Evolutionary conservation across 108 stramenopile species (phyloP), one percentile per base, ranked within the genome.

Genomic region (Schizochytrium sp.): DNA sequence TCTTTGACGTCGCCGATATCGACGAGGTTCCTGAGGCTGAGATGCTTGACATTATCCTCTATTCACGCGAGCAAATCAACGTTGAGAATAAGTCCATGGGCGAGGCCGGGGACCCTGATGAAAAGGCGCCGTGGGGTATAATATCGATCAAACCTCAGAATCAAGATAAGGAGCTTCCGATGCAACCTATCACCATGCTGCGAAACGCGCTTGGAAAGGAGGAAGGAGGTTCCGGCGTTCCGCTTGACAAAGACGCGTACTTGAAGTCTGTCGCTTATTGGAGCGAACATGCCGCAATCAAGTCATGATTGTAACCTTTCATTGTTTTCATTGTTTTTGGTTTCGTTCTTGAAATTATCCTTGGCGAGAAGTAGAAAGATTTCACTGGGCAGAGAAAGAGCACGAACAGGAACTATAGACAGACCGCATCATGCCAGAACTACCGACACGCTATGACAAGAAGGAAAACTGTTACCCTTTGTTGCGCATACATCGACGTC

Each of bases 171-270:
- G 99, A 99, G 91, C 92, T 98, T 6, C 99, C 99, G 58, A 98
- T 98, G 98, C 97, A 96, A 43, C 96, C 98, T 4, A 99, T 99
- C 89, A 99, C 99, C 5, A 96, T 97, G 58, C 97, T 99, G 98
- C 89, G 99, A 47, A 99, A 99, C 93, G 96, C 98, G 21, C 89
- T 99, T 87, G 98, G 98, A 8, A 94, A 95, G 87, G 97, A 97
- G 5, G 91, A 99, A 60, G 99, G 97, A 21, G 97, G 97, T 41
- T 95, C 94, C 91, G 97, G 97, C 41, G 93, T 96, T 6, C 91
- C 92, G 5, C 63, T 98, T 25, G 95, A 94, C 72, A 91, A 93
- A 25, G 94, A 96, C 34, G 89, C 93, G 83, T 98, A 98, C 90
- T 93, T 95, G 94, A 92, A 95, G 89, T 94, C 95, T 19, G 94